Evolutionary conservation across 202 grass and related monocot species (phyloP).

Genomic region (Alloteropsis angusta): DNA sequence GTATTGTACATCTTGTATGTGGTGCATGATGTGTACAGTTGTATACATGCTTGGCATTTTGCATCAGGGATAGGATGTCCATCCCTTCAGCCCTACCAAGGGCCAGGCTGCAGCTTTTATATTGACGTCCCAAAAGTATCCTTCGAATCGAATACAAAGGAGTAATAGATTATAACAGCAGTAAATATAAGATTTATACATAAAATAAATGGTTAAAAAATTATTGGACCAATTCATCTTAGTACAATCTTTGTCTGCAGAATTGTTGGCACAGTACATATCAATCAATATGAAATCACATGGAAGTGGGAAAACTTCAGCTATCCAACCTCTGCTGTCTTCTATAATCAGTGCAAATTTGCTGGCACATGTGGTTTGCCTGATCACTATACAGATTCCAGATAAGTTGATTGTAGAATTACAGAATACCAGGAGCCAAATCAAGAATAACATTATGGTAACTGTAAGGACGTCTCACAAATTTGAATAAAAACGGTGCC

Average conservation of each 20-base stretch:
- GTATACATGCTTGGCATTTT: neutral
- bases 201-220: slow-evolving; percentile 7
- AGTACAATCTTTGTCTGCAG: slow-evolving; percentile 21
- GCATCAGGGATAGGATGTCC: neutral
- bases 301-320: slow-evolving; percentile 20
- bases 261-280: slow-evolving; percentile 23
- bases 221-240: slow-evolving; percentile 1
- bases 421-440: neutral
- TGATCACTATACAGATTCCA: slow-evolving; percentile 1
- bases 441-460: neutral
- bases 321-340: neutral
- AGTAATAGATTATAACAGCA: neutral
- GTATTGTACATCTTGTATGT: neutral
- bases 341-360: slow-evolving; percentile 21
- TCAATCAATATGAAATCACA: slow-evolving; percentile 20
- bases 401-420: neutral
- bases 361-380: slow-evolving; percentile 5
- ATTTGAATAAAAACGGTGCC: neutral
- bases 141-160: neutral
- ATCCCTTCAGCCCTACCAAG: neutral
- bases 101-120: neutral
- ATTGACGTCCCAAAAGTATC: neutral
- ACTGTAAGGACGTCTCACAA: neutral
- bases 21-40: neutral
- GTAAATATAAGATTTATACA: neutral